Percentiles rank a stretch among this genome's conserved stretches.
Evolutionary conservation across 495 filamentous ascomycete species (phyloP).

Genomic region (Podospora pseudoanserina): DNA sequence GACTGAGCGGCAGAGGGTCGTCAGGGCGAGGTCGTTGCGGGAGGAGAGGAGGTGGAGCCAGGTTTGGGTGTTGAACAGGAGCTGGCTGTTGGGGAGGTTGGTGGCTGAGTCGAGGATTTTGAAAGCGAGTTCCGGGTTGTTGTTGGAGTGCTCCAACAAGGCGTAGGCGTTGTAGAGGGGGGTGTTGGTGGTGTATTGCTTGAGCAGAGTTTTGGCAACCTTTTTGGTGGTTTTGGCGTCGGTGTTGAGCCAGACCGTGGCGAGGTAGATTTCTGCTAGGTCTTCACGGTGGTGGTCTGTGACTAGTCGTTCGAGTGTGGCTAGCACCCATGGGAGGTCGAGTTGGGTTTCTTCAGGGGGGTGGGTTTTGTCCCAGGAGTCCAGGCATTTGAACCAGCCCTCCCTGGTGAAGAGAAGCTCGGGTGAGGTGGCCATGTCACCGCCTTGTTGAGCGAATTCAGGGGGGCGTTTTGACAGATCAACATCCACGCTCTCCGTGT

Average conservation of each 20-base stretch:
- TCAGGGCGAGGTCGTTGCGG: slow-evolving; percentile 34
- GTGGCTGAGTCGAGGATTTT: slow-evolving; percentile 63
- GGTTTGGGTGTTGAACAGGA: slow-evolving; percentile 68
- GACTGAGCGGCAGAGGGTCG: slow-evolving; percentile 29
- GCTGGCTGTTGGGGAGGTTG: slow-evolving; percentile 36
- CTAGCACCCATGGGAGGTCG: slow-evolving; percentile 48
- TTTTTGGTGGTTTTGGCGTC: slow-evolving; percentile 59
- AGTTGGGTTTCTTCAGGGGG: slow-evolving; percentile 22
- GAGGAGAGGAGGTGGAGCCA: slow-evolving; percentile 60
- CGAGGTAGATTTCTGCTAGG: slow-evolving; percentile 68
- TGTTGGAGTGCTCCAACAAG: slow-evolving; percentile 61
- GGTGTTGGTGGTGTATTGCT: slow-evolving; percentile 59
- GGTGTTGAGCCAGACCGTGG: slow-evolving; percentile 57
- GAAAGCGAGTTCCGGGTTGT: slow-evolving; percentile 51
- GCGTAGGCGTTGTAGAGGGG: slow-evolving; percentile 76
- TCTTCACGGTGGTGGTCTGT: slow-evolving; percentile 39
- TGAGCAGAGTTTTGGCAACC: slow-evolving; percentile 68
- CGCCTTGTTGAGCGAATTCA: slow-evolving; percentile 35
- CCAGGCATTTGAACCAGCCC: slow-evolving; percentile 40
- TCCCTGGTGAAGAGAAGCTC: slow-evolving; percentile 37
- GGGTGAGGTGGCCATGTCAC: slow-evolving; percentile 31
- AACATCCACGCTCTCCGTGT: slow-evolving; percentile 13
- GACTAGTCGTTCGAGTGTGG: slow-evolving; percentile 56
- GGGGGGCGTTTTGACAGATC: slow-evolving; percentile 19
- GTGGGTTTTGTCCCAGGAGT: slow-evolving; percentile 16